Conservation (phyloP, 2,329 filamentous ascomycete species). For the Alternaria novae-zelandiae region DNA sequence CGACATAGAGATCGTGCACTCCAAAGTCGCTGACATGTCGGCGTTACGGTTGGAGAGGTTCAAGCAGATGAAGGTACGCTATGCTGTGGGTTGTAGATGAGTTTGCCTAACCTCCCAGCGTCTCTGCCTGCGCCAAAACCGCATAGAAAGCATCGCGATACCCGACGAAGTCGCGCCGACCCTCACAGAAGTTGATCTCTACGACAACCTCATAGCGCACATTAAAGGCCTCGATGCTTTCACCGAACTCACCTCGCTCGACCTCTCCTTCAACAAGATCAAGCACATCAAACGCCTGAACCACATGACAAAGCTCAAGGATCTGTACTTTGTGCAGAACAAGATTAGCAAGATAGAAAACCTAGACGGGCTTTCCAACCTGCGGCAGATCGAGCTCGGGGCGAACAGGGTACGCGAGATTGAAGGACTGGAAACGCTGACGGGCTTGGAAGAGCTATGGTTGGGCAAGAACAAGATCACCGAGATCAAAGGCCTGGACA, state of each 20-base stretch:
- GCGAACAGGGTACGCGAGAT: slow-evolving; percentile 92
- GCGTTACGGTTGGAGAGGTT: slow-evolving; percentile 86
- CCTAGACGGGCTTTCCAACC: slow-evolving; percentile 73
- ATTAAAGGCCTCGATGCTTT: slow-evolving; percentile 83
- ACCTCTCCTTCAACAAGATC: slow-evolving; percentile 98
- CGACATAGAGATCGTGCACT: slow-evolving; percentile 84
- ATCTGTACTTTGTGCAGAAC: slow-evolving; percentile 93
- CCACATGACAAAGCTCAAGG: slow-evolving; percentile 77
- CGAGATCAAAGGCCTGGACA: slow-evolving; percentile 76
- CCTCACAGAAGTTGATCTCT: slow-evolving; percentile 86
- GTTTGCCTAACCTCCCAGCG: slow-evolving; percentile 52
- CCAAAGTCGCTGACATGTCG: slow-evolving; percentile 78
- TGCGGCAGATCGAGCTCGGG: slow-evolving; percentile 87
- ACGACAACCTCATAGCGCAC: slow-evolving; percentile 93
- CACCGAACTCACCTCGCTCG: slow-evolving; percentile 76
- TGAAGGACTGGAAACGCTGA: slow-evolving; percentile 78
- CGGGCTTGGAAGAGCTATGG: slow-evolving; percentile 87
- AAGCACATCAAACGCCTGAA: slow-evolving; percentile 93
- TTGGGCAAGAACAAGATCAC: slow-evolving; percentile 96
- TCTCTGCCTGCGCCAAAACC: slow-evolving; percentile 91
- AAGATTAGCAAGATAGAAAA: slow-evolving; percentile 89
- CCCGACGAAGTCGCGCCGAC: slow-evolving; percentile 69
- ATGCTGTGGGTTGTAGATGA: neutral
- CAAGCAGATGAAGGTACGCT: slow-evolving; percentile 66
- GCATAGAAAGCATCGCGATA: slow-evolving; percentile 80